A percentile compares a stretch with the other conserved stretches of the same genome.
phyloP scores from a whole-genome alignment of 495 filamentous ascomycete genomes.

The Lindgomyces ingoldianus region DNA sequence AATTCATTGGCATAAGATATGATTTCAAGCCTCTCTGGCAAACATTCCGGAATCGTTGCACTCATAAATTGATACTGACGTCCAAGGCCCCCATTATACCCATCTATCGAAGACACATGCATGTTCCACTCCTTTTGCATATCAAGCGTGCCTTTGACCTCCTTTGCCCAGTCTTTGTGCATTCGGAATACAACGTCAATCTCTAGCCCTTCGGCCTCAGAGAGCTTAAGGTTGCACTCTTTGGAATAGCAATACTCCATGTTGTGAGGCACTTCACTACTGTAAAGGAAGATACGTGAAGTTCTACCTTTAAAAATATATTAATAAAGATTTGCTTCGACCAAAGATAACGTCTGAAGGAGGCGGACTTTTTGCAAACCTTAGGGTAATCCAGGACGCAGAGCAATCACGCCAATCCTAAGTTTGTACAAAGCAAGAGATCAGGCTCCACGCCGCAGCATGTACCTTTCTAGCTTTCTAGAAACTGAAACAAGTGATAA shows the following conservation, averaged over 20 bases:
- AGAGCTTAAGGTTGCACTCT: neutral
- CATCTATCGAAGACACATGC: slow-evolving; percentile 34
- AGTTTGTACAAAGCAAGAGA: no score
- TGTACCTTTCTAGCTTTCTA: no score
- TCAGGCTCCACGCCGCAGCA: no score
- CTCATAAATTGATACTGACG: slow-evolving; percentile 36
- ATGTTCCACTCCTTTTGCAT: slow-evolving; percentile 43
- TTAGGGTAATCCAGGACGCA: no score
- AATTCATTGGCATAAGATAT: slow-evolving; percentile 50
- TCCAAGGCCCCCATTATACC: slow-evolving; percentile 40
- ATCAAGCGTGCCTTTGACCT: slow-evolving; percentile 34
- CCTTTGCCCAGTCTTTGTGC: slow-evolving; percentile 18
- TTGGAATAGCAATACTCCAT: slow-evolving; percentile 12
- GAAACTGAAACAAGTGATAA: no score
- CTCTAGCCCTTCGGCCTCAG: neutral
- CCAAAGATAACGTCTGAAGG: no score
- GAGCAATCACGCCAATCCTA: no score
- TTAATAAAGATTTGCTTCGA: no score
- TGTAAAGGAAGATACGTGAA: neutral
- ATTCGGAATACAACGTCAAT: neutral
- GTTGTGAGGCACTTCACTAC: neutral
- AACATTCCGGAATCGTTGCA: slow-evolving; percentile 43
- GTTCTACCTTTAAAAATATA: no score
- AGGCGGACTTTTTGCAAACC: no score
- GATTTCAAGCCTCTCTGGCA: slow-evolving; percentile 49